These are phyloP conservation scores for Ascocoryne sarcoides DNA, from an alignment of 2,329 filamentous ascomycete genomes.

Conservation along the genomic window DNA sequence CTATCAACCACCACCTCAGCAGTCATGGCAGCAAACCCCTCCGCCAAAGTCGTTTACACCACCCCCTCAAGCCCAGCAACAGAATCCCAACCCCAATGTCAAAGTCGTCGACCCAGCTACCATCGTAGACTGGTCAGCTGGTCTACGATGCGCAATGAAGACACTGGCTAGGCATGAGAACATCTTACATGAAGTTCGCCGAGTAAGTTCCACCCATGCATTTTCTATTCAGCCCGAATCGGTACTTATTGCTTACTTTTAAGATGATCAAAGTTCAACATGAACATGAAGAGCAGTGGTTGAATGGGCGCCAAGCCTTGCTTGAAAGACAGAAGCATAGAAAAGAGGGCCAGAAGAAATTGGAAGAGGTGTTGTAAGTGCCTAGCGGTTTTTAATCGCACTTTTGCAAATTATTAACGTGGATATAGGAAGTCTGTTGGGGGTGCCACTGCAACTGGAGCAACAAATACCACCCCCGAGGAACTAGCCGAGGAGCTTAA, in stretches of 20 bases:
- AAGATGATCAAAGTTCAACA: conserved; percentile 57
- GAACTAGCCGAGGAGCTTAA: conserved; percentile 45
- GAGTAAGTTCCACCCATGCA: conserved; percentile 20
- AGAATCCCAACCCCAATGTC: conserved; percentile 4
- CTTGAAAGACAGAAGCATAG: conserved; percentile 42
- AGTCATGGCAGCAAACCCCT: conserved; percentile 1
- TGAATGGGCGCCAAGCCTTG: conserved; percentile 41
- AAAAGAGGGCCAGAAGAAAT: conserved; percentile 41
- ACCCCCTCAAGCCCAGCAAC: conserved; percentile 17
- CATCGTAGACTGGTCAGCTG: conserved; percentile 43
- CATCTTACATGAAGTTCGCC: conserved; percentile 35
- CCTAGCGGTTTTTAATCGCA: too few species aligned
- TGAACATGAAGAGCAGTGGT: conserved; percentile 54
- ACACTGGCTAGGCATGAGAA: conserved; percentile 37
- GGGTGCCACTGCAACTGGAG: conserved; percentile 20
- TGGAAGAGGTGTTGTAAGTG: conserved; percentile 47
- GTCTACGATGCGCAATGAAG: conserved; percentile 41
- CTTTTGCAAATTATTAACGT: too few species aligned
- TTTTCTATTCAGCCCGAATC: too few species aligned
- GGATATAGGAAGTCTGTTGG: too few species aligned
- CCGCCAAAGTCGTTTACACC: not conserved
- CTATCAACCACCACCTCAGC: not conserved
- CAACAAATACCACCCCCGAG: conserved; percentile 23
- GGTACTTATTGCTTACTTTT: too few species aligned
- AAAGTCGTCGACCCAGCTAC: conserved; percentile 33